These are phyloP conservation scores for Drechslerella coelobrocha DNA, from an alignment of 2,329 filamentous ascomycete genomes.

Conservation along the genomic window DNA sequence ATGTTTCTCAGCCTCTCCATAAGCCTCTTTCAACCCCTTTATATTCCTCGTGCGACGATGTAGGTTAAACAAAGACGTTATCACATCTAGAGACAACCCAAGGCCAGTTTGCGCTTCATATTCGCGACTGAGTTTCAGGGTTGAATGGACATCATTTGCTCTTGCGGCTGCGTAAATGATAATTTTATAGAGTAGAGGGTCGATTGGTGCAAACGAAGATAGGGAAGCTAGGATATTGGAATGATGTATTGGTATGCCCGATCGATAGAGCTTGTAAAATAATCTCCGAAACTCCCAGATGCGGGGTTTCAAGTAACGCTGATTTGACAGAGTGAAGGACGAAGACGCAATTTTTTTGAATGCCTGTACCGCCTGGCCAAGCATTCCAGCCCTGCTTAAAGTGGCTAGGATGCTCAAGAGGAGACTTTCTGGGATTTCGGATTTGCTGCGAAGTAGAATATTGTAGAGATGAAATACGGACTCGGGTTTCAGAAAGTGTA, in stretches of 20 bases:
- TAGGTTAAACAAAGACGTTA: slow-evolving; percentile 35
- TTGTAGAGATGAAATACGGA: slow-evolving; percentile 20
- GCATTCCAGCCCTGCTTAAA: slow-evolving; percentile 28
- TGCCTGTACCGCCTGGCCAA: slow-evolving; percentile 37
- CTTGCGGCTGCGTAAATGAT: slow-evolving; percentile 30
- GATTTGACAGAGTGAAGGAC: background rate
- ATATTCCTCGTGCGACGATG: slow-evolving; percentile 30
- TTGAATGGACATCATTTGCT: slow-evolving; percentile 19
- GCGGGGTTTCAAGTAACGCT: background rate
- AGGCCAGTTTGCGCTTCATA: slow-evolving; percentile 17
- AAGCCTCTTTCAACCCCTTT: slow-evolving; percentile 6
- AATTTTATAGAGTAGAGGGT: slow-evolving; percentile 44
- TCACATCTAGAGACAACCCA: slow-evolving; percentile 25
- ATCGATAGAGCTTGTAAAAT: slow-evolving; percentile 35
- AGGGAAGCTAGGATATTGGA: slow-evolving; percentile 28
- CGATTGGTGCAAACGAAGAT: slow-evolving; percentile 29
- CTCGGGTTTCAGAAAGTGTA: slow-evolving; percentile 15
- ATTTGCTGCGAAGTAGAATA: slow-evolving; percentile 19
- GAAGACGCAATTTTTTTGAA: slow-evolving; percentile 33
- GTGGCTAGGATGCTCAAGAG: slow-evolving; percentile 23
- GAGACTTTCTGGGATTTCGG: slow-evolving; percentile 17
- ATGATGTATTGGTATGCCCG: slow-evolving; percentile 38
- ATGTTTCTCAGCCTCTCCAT: slow-evolving; percentile 17
- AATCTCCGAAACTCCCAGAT: slow-evolving; percentile 41
- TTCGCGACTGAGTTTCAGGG: slow-evolving; percentile 9